phyloP scores from a whole-genome alignment of 2,329 filamentous ascomycete genomes.

The Pestalotiopsis sp. region DNA sequence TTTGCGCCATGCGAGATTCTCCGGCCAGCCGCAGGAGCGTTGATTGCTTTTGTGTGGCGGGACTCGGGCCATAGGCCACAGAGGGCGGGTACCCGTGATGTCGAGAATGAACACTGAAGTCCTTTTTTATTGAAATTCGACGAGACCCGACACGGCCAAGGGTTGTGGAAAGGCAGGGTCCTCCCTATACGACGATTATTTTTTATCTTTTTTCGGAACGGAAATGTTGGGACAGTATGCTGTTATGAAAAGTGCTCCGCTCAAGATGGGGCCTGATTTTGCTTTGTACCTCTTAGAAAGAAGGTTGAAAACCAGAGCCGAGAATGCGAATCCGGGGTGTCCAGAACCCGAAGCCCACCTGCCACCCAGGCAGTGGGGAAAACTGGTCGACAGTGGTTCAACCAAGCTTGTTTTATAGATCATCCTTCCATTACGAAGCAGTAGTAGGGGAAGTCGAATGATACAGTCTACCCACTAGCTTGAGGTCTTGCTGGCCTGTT shows the following conservation, averaged over 20 bases:
- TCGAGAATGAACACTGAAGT: neutral
- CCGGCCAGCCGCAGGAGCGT: neutral
- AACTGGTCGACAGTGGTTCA: neutral
- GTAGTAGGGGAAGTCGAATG: neutral
- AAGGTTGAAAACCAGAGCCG: neutral
- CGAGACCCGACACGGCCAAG: neutral
- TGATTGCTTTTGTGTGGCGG: neutral
- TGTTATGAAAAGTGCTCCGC: neutral
- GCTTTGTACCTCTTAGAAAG: neutral
- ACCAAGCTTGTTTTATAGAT: neutral
- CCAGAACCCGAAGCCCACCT: neutral
- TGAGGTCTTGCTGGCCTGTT: neutral
- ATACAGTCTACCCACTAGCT: neutral
- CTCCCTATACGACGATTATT: neutral
- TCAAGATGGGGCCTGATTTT: neutral
- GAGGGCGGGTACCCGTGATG: neutral
- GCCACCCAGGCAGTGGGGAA: neutral
- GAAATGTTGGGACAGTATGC: neutral
- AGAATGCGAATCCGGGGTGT: neutral
- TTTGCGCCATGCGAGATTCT: neutral
- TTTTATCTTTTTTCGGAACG: neutral
- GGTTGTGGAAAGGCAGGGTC: neutral
- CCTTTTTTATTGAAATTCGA: neutral
- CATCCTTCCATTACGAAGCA: too few relatives aligned
- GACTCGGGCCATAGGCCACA: neutral